Conservation (phyloP, 2,329 filamentous ascomycete species). For the Aspergillus eucalypticola region DNA sequence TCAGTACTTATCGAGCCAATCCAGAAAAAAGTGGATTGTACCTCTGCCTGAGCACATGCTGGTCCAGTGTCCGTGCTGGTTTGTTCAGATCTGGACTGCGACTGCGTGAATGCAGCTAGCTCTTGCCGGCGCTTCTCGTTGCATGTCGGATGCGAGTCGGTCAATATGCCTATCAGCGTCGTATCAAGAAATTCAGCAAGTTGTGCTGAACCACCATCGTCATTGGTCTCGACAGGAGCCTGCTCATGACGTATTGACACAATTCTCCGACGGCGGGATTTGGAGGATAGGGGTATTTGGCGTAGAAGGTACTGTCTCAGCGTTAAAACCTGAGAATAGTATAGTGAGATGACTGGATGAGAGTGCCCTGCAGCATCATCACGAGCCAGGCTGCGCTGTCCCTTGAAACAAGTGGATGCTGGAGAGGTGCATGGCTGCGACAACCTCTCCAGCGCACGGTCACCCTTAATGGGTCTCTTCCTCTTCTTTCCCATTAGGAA, state of each 20-base stretch:
- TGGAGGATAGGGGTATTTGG: slow-evolving; percentile 67
- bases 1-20: neutral
- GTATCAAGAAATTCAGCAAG: slow-evolving; percentile 66
- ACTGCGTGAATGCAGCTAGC: slow-evolving; percentile 65
- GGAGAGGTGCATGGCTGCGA: slow-evolving; percentile 30
- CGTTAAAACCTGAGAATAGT: slow-evolving; percentile 66
- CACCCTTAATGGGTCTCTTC: slow-evolving; percentile 40
- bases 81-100: slow-evolving; percentile 46
- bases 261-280: slow-evolving; percentile 50
- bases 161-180: slow-evolving; percentile 62
- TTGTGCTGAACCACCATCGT: slow-evolving; percentile 4
- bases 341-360: slow-evolving; percentile 67
- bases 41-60: slow-evolving; percentile 64
- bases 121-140: slow-evolving; percentile 52
- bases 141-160: slow-evolving; percentile 32
- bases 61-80: slow-evolving; percentile 40
- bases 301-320: slow-evolving; percentile 70
- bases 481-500: slow-evolving; percentile 34
- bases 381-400: slow-evolving; percentile 11
- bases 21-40: slow-evolving; percentile 30
- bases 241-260: slow-evolving; percentile 32
- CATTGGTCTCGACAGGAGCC: slow-evolving; percentile 13
- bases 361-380: slow-evolving; percentile 18
- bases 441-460: slow-evolving; percentile 14
- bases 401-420: slow-evolving; percentile 22